These are phyloP conservation scores for Apophysomyces trapeziformis DNA, from an alignment of 371 early-diverging fungal genomes.

Conservation along the genomic window DNA sequence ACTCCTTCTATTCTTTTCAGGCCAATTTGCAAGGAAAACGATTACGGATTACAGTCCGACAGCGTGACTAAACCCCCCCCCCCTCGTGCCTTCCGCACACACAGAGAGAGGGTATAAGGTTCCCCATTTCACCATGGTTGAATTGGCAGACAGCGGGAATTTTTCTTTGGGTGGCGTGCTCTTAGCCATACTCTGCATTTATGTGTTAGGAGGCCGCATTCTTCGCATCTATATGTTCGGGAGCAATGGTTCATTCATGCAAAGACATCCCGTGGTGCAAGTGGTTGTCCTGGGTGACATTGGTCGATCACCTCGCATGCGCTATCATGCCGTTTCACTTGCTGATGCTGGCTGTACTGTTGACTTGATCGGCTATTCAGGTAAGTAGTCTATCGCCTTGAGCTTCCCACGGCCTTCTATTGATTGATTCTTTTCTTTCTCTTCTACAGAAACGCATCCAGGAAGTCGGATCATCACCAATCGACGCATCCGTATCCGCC, in stretches of 20 bases:
- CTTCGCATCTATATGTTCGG: slow-evolving; percentile 44
- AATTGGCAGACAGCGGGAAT: slow-evolving; percentile 25
- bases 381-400: slow-evolving; percentile 31
- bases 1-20: too few species aligned
- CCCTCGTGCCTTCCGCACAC: too few species aligned
- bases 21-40: too few species aligned
- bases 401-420: slow-evolving; percentile 5
- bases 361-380: slow-evolving; percentile 85
- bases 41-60: too few species aligned
- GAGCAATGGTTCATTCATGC: slow-evolving; percentile 23
- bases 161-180: slow-evolving; percentile 37
- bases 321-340: slow-evolving; percentile 87
- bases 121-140: background rate
- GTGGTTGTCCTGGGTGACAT: slow-evolving; percentile 92
- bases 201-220: slow-evolving; percentile 41
- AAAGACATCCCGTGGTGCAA: slow-evolving; percentile 47
- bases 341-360: slow-evolving; percentile 74
- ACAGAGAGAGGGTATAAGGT: too few species aligned
- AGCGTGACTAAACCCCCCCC: too few species aligned
- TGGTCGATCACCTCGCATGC: slow-evolving; percentile 95
- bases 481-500: slow-evolving; percentile 49
- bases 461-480: slow-evolving; percentile 38
- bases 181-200: slow-evolving; percentile 45
- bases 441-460: slow-evolving; percentile 42
- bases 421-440: background rate